These are phyloP conservation scores for Nicotiana attenuata DNA, from an alignment of 257 asterid species.

Conservation along the genomic window DNA sequence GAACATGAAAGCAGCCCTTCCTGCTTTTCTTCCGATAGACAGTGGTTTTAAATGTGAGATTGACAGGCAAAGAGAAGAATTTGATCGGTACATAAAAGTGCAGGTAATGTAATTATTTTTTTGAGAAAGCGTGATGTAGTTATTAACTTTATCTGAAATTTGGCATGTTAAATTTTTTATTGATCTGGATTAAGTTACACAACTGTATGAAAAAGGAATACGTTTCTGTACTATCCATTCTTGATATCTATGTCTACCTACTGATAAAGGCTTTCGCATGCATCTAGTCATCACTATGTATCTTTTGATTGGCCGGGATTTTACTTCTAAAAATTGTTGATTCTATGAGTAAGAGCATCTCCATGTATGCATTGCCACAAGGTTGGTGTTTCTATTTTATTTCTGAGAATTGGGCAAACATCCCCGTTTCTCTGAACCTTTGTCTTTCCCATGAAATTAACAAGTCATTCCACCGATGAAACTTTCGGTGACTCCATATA, in stretches of 20 bases:
- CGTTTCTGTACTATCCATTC: not conserved
- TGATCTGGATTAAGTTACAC: not conserved
- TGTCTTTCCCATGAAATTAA: no score
- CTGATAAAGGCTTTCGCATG: not conserved
- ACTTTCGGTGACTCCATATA: no score
- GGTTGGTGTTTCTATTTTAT: not conserved
- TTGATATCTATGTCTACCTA: not conserved
- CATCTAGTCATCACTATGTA: not conserved
- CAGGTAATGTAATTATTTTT: constrained; percentile 39
- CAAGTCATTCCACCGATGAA: no score
- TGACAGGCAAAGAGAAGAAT: constrained; percentile 51
- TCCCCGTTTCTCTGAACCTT: no score
- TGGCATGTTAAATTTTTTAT: not conserved
- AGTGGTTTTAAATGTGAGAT: constrained; percentile 41
- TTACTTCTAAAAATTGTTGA: not conserved
- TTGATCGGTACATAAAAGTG: constrained; percentile 41
- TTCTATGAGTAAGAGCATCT: not conserved
- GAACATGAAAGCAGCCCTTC: constrained; percentile 2
- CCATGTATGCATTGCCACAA: not conserved
- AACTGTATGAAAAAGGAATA: not conserved
- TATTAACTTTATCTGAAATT: not conserved
- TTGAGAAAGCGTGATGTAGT: not conserved
- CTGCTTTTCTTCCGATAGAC: constrained; percentile 25
- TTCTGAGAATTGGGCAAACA: not conserved
- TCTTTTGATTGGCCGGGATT: not conserved